These are phyloP conservation scores for Vitis rotundifolia DNA, from an alignment of 164 flowering plant species.

Conservation along the genomic window DNA sequence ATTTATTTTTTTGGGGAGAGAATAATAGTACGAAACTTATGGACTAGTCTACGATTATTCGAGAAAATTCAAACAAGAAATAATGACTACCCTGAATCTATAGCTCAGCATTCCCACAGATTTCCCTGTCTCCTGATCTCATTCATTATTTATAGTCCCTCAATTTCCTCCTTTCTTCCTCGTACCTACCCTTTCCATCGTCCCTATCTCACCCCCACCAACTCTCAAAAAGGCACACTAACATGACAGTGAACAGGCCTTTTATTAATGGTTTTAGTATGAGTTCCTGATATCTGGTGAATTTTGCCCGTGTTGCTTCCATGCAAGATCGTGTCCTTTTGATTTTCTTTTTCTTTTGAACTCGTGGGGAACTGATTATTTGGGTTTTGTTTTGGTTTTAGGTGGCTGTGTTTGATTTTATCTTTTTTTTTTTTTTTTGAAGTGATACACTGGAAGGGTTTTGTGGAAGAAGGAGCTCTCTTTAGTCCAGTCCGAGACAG, in stretches of 20 bases:
- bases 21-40: neutral
- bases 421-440: neutral
- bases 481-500: constrained; percentile 51
- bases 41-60: neutral
- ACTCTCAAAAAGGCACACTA: no score
- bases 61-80: neutral
- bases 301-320: no score
- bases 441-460: neutral
- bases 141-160: neutral
- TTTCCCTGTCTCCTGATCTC: constrained; percentile 14
- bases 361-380: no score
- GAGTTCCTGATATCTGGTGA: no score
- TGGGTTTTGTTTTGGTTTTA: no score
- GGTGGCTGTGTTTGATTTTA: no score
- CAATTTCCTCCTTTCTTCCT: constrained; percentile 7
- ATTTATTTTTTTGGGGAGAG: no score
- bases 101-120: constrained; percentile 10
- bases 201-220: neutral
- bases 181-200: constrained; percentile 9
- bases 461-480: constrained; percentile 38
- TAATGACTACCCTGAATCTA: constrained; percentile 19
- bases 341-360: no score
- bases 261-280: no score
- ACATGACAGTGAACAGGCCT: no score
- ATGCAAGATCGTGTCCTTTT: no score